These are phyloP conservation scores for Asterophora lycoperdoides DNA, from an alignment of 768 basidiomycete genomes.

Conservation along the genomic window DNA sequence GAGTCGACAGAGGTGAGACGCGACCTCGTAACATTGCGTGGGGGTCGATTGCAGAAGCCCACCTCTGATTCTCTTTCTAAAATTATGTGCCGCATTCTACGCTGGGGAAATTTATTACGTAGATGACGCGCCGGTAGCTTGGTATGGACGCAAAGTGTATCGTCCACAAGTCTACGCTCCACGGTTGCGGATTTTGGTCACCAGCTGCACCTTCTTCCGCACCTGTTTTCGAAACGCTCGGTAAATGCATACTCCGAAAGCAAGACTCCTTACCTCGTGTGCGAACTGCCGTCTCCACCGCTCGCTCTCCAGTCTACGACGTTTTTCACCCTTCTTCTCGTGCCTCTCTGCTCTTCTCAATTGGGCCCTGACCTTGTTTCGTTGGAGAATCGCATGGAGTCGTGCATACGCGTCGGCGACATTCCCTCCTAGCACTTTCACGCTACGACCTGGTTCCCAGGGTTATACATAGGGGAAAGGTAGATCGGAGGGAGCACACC, in stretches of 20 bases:
- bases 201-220: constrained; percentile 76
- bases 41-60: too few relatives aligned
- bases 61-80: neutral
- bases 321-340: constrained; percentile 80
- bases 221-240: constrained; percentile 46
- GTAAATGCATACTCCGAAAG: constrained; percentile 8
- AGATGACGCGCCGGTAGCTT: neutral
- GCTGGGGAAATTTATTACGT: too few relatives aligned
- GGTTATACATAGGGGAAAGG: neutral
- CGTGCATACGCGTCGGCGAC: constrained; percentile 44
- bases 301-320: constrained; percentile 67
- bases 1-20: too few relatives aligned
- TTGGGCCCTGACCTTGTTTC: constrained; percentile 53
- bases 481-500: constrained; percentile 26
- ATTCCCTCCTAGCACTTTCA: constrained; percentile 40
- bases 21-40: too few relatives aligned
- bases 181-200: constrained; percentile 71
- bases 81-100: neutral
- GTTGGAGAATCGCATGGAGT: constrained; percentile 46
- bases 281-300: constrained; percentile 80
- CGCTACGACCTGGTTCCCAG: constrained; percentile 52
- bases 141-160: neutral
- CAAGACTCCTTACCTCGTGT: constrained; percentile 53
- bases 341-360: constrained; percentile 54
- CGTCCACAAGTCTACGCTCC: constrained; percentile 45